Percentiles rank a stretch among this genome's conserved stretches.
Evolutionary conservation across 2,329 filamentous ascomycete genomes (phyloP).

Genomic region (Hysterium pulicare): DNA sequence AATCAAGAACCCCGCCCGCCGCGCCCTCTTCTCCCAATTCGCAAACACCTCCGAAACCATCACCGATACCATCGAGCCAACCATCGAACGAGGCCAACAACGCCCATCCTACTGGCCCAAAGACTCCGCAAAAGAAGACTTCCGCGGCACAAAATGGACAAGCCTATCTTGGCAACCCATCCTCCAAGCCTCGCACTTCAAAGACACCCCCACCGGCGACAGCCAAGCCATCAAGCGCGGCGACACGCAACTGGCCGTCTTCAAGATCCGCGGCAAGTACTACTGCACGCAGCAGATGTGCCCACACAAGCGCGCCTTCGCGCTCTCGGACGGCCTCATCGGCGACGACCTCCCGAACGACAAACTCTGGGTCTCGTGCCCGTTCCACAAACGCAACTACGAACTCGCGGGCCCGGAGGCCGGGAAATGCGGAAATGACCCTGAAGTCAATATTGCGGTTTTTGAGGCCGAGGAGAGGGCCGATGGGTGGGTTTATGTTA

Average conservation of each 20-base stretch:
- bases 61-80: constrained; percentile 65
- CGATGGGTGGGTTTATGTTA: constrained; percentile 76
- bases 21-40: constrained; percentile 75
- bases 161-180: constrained; percentile 75
- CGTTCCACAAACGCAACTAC: constrained; percentile 87
- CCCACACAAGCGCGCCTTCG: constrained; percentile 85
- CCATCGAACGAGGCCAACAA: constrained; percentile 68
- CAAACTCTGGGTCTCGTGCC: constrained; percentile 82
- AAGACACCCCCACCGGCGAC: constrained; percentile 66
- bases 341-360: constrained; percentile 61
- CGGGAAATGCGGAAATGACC: constrained; percentile 73
- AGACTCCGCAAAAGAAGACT: constrained; percentile 66
- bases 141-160: constrained; percentile 67
- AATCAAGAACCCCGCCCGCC: constrained; percentile 64
- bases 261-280: constrained; percentile 75
- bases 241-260: constrained; percentile 84
- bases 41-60: constrained; percentile 71
- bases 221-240: constrained; percentile 78
- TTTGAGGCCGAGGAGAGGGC: constrained; percentile 72
- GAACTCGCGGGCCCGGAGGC: constrained; percentile 64
- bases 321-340: constrained; percentile 80
- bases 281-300: constrained; percentile 94
- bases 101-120: constrained; percentile 76
- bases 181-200: constrained; percentile 67
- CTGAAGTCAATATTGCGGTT: constrained; percentile 72